phyloP scores from a whole-genome alignment of 2,329 filamentous ascomycete species.

The Paraphaeosphaeria sporulosa region DNA sequence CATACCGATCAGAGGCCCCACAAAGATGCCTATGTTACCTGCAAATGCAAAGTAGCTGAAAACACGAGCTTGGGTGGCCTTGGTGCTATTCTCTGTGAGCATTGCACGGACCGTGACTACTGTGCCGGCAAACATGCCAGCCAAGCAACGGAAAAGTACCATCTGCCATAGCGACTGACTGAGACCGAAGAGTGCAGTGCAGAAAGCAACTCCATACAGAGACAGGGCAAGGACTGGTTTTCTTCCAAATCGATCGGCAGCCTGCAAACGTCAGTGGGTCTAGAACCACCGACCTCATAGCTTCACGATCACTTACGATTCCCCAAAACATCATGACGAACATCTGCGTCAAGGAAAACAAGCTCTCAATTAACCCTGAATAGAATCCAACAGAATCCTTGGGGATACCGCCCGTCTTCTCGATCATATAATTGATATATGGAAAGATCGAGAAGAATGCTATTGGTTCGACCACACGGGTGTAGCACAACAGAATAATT shows the following conservation, averaged over 20 bases:
- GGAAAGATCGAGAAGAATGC: slow-evolving; percentile 87
- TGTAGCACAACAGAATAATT: slow-evolving; percentile 76
- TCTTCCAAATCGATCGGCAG: slow-evolving; percentile 72
- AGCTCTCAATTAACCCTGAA: slow-evolving; percentile 72
- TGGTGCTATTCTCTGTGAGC: slow-evolving; percentile 75
- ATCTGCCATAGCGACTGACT: slow-evolving; percentile 74
- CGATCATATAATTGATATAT: slow-evolving; percentile 80
- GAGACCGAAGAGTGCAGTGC: slow-evolving; percentile 72
- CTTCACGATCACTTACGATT: slow-evolving; percentile 36
- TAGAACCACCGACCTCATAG: background rate
- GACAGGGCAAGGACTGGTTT: slow-evolving; percentile 76
- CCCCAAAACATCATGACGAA: slow-evolving; percentile 81
- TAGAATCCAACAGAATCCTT: slow-evolving; percentile 80
- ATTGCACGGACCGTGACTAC: slow-evolving; percentile 79
- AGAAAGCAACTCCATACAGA: slow-evolving; percentile 67
- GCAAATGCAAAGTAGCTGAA: slow-evolving; percentile 82
- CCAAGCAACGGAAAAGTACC: slow-evolving; percentile 73
- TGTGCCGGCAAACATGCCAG: slow-evolving; percentile 77
- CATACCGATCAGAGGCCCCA: slow-evolving; percentile 69
- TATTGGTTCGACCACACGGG: slow-evolving; percentile 75
- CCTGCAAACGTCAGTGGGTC: slow-evolving; percentile 33
- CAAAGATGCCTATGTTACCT: slow-evolving; percentile 75
- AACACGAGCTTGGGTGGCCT: slow-evolving; percentile 72
- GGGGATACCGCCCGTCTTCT: slow-evolving; percentile 67
- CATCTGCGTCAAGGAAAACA: slow-evolving; percentile 80